These are phyloP conservation scores for Apium graveolens DNA, from an alignment of 129 eudicot species.

Conservation along the genomic window DNA sequence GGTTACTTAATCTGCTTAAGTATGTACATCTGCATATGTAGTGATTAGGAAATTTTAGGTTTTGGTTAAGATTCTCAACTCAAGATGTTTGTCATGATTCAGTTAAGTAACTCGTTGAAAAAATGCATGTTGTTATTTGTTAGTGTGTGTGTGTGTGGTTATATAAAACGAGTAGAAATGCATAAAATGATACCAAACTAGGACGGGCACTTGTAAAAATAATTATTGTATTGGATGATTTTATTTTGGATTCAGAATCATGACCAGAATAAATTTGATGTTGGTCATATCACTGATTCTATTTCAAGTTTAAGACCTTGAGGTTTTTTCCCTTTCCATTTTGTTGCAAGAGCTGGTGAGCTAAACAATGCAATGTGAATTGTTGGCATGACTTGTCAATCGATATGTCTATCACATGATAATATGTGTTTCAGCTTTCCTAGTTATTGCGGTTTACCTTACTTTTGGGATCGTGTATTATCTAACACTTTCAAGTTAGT, in stretches of 20 bases:
- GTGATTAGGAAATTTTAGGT: neutral
- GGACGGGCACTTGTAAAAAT: neutral
- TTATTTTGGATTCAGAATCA: neutral
- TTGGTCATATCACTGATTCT: neutral
- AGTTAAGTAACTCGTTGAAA: neutral
- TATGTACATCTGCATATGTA: neutral
- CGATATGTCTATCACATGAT: constrained; percentile 7
- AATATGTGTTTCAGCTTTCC: neutral
- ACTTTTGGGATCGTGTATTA: neutral
- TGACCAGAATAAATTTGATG: neutral
- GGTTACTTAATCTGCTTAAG: neutral
- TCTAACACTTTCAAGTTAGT: constrained; percentile 3
- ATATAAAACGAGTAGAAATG: neutral
- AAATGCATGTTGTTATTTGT: neutral
- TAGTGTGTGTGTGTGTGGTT: neutral
- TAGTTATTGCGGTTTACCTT: neutral
- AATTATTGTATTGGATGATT: neutral
- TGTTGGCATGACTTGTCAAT: neutral
- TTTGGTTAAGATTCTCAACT: neutral
- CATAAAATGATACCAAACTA: neutral
- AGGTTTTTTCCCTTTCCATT: neutral
- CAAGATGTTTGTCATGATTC: neutral
- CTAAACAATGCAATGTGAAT: neutral
- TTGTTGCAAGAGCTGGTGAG: neutral
- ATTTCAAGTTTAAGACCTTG: neutral